Conservation (phyloP, 352 stramenopile genomes). For the Phytophthora colocasiae region DNA sequence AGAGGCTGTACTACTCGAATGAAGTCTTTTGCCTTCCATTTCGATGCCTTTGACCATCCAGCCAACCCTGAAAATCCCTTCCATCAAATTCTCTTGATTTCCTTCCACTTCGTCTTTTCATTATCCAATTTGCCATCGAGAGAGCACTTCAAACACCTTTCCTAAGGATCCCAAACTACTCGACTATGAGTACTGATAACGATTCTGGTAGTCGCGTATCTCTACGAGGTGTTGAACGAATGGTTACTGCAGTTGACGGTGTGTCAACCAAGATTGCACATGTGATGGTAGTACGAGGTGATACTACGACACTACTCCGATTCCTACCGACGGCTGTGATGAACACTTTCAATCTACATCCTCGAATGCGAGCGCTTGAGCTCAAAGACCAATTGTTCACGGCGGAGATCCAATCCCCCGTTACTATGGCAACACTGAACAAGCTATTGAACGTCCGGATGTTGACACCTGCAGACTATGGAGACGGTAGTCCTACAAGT, state of each 20-base stretch:
- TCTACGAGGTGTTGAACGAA: slow-evolving; percentile 51
- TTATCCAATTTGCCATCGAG: slow-evolving; percentile 22
- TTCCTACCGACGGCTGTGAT: slow-evolving; percentile 41
- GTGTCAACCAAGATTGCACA: slow-evolving; percentile 45
- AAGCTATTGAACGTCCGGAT: slow-evolving; percentile 29
- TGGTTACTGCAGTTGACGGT: slow-evolving; percentile 35
- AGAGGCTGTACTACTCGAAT: slow-evolving; percentile 4
- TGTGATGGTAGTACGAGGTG: slow-evolving; percentile 39
- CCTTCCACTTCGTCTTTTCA: slow-evolving; percentile 3
- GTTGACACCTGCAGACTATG: slow-evolving; percentile 32
- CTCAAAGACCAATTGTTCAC: slow-evolving; percentile 39
- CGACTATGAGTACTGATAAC: slow-evolving; percentile 23
- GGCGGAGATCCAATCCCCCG: slow-evolving; percentile 45
- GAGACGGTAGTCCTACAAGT: slow-evolving; percentile 33
- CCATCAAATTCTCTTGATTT: slow-evolving; percentile 11
- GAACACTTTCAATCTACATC: slow-evolving; percentile 55
- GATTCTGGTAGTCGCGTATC: slow-evolving; percentile 24
- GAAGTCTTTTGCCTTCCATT: slow-evolving; percentile 20
- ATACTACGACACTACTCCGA: slow-evolving; percentile 30
- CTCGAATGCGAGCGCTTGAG: slow-evolving; percentile 51
- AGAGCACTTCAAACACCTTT: slow-evolving; percentile 5
- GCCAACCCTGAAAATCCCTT: neutral
- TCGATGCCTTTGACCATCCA: slow-evolving; percentile 19
- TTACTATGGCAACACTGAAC: slow-evolving; percentile 33
- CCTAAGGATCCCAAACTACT: slow-evolving; percentile 11